Conservation (phyloP, 1,284 basidiomycete genomes). For the Porogramme epimiltina region DNA sequence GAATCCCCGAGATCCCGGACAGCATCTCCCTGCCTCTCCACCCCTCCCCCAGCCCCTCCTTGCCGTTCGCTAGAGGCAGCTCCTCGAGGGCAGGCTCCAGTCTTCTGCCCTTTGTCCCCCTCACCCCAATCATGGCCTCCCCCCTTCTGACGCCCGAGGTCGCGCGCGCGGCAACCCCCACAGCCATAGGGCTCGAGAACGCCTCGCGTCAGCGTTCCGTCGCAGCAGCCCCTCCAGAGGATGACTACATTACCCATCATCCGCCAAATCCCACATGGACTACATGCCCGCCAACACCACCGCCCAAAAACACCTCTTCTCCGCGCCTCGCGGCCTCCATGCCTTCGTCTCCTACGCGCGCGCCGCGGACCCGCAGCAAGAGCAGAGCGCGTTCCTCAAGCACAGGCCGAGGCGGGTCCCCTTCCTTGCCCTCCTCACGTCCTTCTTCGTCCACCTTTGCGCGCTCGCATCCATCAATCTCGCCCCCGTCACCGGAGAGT, state of each 20-base stretch:
- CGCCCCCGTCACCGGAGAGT: not conserved
- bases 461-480: constrained; percentile 15
- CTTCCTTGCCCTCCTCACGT: constrained; percentile 23
- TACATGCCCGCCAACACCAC: constrained; percentile 56
- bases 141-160: constrained; percentile 52
- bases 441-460: constrained; percentile 14
- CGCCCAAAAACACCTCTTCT: constrained; percentile 42
- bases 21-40: constrained; percentile 10
- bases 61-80: constrained; percentile 13
- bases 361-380: constrained; percentile 33
- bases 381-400: constrained; percentile 19
- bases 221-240: not conserved
- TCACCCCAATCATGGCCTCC: constrained; percentile 60
- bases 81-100: constrained; percentile 15
- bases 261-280: constrained; percentile 48
- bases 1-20: constrained; percentile 9
- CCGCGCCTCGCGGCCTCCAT: constrained; percentile 51
- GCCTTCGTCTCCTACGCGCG: constrained; percentile 44
- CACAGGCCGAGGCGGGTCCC: constrained; percentile 11
- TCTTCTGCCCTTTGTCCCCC: constrained; percentile 45
- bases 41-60: constrained; percentile 15
- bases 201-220: constrained; percentile 1
- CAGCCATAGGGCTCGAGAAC: constrained; percentile 3
- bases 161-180: constrained; percentile 16
- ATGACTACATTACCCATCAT: constrained; percentile 15